Evolutionary conservation across 148 eudicot species (phyloP), one percentile per base, ranked within the genome.

Genomic region (Diospyros kaki): DNA sequence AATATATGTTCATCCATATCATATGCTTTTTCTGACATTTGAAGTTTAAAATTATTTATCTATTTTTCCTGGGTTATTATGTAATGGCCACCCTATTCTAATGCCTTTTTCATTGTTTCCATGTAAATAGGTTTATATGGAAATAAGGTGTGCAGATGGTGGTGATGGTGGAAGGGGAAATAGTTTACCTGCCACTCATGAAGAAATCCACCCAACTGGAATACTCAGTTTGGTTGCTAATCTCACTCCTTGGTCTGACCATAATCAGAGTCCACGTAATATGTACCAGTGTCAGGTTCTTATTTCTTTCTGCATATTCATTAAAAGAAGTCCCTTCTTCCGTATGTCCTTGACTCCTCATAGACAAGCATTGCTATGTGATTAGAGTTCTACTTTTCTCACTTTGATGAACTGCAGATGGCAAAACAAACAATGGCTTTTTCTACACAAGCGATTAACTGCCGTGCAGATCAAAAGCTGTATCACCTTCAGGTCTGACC

Each of bases 211-310:
- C 86, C 97, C 96, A 58, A 95, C 98, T 68, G 90, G 92, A 74
- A 89, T 94, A 56, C 81, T 92, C 78, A 94, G 98, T 79, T 89
- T 86, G 46, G 93, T 94, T 83, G 97, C 85, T 72, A 95, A 87
- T 89, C 89, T 90, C 46, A 92, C 96, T 43, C 99, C 99, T 64
- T 95, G 94, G 94, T 95, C 91, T 83, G 89, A 95, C 78, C 99
- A 95, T 86, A 95, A 95, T 85, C 99, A 95, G 86, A 95, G 99
- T 72, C 99, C 97, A 73, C 92, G 99, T 56, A 95, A 95, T 83
- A 95, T 95, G 99, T 92, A 95, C 81, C 98, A 94, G 87, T 94
- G 98, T 72, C 98, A 94, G 98, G 98, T 94, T 28, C 28, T 28
- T 28, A 28, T 28, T 28, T 67, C 46, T 73, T 74, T 75, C 70